phyloP scores from a whole-genome alignment of 192 early-diverging fungal species.

The Chytriomyces hyalinus region DNA sequence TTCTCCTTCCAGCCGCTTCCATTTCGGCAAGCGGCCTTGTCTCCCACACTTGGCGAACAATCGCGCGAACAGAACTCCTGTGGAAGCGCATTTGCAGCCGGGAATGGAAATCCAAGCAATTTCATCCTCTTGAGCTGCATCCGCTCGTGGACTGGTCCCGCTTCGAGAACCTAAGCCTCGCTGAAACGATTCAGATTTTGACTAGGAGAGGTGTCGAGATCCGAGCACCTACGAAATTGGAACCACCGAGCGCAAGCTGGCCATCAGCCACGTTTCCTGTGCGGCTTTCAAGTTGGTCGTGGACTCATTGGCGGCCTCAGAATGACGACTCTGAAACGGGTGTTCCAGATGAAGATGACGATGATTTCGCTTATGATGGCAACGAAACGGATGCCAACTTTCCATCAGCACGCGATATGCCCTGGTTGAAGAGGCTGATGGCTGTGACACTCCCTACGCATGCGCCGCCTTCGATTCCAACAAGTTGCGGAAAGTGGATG shows the following conservation, averaged over 20 bases:
- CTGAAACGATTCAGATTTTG: slow-evolving; percentile 12
- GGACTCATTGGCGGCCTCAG: slow-evolving; percentile 1
- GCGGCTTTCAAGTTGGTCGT: slow-evolving; percentile 3
- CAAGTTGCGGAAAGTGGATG: slow-evolving; percentile 9
- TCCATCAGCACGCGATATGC: slow-evolving; percentile 9
- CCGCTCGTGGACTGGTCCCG: slow-evolving; percentile 24
- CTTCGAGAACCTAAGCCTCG: neutral
- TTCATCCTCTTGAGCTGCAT: slow-evolving; percentile 30
- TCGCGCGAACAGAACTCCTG: neutral
- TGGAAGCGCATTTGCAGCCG: slow-evolving; percentile 13
- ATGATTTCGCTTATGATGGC: neutral
- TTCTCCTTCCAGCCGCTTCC: neutral
- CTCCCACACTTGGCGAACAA: slow-evolving; percentile 8
- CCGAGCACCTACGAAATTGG: neutral
- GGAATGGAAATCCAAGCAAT: slow-evolving; percentile 13
- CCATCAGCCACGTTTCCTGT: slow-evolving; percentile 21
- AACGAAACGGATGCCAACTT: neutral
- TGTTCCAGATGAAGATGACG: no score
- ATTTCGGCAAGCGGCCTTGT: slow-evolving; percentile 10
- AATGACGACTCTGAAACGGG: neutral
- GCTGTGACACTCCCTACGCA: slow-evolving; percentile 19
- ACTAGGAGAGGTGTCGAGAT: slow-evolving; percentile 16
- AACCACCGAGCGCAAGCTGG: slow-evolving; percentile 8
- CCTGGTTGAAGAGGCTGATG: slow-evolving; percentile 27
- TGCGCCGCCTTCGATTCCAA: slow-evolving; percentile 12